Evolutionary conservation across 2,329 filamentous ascomycete species (phyloP), one percentile per base, ranked within the genome.

Genomic region (Thermomyces lanuginosus): DNA sequence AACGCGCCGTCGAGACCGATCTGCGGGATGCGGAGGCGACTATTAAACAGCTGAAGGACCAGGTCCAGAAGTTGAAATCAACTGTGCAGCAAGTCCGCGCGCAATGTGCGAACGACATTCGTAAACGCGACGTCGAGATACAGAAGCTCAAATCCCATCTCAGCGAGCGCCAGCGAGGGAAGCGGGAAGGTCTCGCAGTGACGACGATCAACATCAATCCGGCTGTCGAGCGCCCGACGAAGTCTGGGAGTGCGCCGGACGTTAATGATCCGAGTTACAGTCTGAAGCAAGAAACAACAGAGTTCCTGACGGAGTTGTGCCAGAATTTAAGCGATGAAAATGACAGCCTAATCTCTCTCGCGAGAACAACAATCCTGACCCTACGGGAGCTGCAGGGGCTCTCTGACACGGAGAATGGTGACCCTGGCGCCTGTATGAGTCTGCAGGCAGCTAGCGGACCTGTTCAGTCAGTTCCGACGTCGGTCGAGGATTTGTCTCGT

Each of bases 291-390:
- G 89, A 95, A 55, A 92, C 86, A 4, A 92, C 86, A 24, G 75
- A 83, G 26, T 93, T 93, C 45, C 59, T 98, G 31, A 89, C 84
- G 0, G 74, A 79, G 43, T 58, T 92, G 32, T 84, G 81, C 16
- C 77, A 79, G 46, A 72, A 71, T 20, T 58, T 95, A 31, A 89
- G 82, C 44, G 81, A 92, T 38, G 89, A 98, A 51, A 98, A 98
- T 43, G 84, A 93, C 45, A 67, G 69, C 4, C 55, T 95, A 8
- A 70, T 91, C 19, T 61, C 60, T 1, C 61, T 93, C 16, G 65
- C 92, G 26, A 63, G 72, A 27, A 70, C 68, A 26, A 80, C 82
- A 0, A 66, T 86, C 30, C 59, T 68, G 2, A 79, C 72, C 1
- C 55, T 95, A 32, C 72, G 72, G 36, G 53, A 56, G 11, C 41